A percentile compares a stretch with the other conserved stretches of the same genome.
phyloP scores from a whole-genome alignment of 495 filamentous ascomycete species.

The Penicillium pulvis region DNA sequence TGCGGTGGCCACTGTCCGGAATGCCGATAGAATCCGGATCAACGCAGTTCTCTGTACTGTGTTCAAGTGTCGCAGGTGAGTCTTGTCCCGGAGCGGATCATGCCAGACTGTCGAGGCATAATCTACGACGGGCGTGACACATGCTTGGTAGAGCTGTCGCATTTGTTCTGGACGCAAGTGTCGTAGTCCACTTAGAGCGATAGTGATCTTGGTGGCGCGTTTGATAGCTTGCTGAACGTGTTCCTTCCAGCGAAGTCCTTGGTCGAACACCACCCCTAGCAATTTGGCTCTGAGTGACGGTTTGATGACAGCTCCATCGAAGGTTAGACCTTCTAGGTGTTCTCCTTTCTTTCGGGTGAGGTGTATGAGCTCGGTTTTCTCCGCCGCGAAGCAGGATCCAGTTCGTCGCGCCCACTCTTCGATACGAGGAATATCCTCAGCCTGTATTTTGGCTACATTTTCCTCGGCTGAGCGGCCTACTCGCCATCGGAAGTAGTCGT shows the following conservation, averaged over 20 bases:
- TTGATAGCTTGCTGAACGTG: slow-evolving; percentile 26
- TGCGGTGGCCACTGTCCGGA: slow-evolving; percentile 6
- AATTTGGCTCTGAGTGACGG: slow-evolving; percentile 22
- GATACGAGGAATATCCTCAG: no score
- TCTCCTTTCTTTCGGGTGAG: no score
- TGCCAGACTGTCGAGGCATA: slow-evolving; percentile 12
- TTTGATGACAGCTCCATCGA: slow-evolving; percentile 8
- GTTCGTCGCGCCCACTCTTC: no score
- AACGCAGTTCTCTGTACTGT: slow-evolving; percentile 6
- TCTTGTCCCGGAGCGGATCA: slow-evolving; percentile 10
- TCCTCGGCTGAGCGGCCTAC: no score
- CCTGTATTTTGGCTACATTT: no score
- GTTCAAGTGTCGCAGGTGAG: slow-evolving; percentile 8
- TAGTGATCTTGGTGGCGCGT: slow-evolving; percentile 19
- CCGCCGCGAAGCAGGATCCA: no score
- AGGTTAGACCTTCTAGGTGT: no score
- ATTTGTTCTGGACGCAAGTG: slow-evolving; percentile 26
- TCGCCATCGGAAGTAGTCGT: no score
- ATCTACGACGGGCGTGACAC: slow-evolving; percentile 17
- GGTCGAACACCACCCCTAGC: slow-evolving; percentile 25
- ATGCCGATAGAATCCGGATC: slow-evolving; percentile 12
- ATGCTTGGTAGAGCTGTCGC: slow-evolving; percentile 28
- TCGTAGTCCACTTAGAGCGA: slow-evolving; percentile 19
- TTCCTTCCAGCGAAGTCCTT: slow-evolving; percentile 25
- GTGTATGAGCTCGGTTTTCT: no score